Evolutionary conservation across 75 land plant genomes (phyloP).

Genomic region (Pseudotsuga menziesii): DNA sequence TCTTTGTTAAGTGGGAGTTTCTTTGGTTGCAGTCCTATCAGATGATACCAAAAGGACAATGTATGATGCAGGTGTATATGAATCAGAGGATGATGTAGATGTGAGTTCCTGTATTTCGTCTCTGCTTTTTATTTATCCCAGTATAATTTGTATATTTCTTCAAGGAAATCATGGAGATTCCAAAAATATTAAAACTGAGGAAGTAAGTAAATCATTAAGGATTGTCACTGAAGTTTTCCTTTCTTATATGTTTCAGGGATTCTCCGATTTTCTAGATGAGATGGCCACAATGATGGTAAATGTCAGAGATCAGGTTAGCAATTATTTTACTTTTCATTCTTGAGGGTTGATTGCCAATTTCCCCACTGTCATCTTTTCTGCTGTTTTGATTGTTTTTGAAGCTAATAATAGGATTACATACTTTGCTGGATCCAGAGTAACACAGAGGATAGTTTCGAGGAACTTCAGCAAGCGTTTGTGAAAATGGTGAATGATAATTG

Average conservation of each 20-base stretch:
- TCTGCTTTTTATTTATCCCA: neutral
- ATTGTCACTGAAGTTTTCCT: neutral
- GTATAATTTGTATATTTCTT: neutral
- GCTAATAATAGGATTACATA: neutral
- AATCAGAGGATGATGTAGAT: conserved; percentile 48
- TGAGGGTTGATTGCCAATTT: neutral
- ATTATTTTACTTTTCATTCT: neutral
- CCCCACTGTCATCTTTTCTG: neutral
- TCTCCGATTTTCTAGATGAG: conserved; percentile 54
- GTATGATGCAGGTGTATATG: conserved; percentile 60
- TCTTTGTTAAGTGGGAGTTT: neutral
- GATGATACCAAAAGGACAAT: conserved; percentile 51
- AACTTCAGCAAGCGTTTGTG: conserved; percentile 33
- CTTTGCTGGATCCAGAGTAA: conserved; percentile 17
- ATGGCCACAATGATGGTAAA: conserved; percentile 55
- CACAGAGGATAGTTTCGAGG: conserved; percentile 26
- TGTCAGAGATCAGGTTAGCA: conserved; percentile 35
- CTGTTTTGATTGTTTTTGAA: neutral
- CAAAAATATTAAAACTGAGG: too few relatives aligned
- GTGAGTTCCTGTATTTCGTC: conserved; percentile 17
- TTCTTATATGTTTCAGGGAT: conserved; percentile 40
- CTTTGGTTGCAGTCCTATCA: conserved; percentile 44
- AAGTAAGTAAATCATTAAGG: neutral
- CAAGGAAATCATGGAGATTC: neutral
- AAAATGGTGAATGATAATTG: conserved; percentile 24